These are phyloP conservation scores for Fomitopsis palustris DNA, from an alignment of 1,284 basidiomycete species.

Conservation along the genomic window DNA sequence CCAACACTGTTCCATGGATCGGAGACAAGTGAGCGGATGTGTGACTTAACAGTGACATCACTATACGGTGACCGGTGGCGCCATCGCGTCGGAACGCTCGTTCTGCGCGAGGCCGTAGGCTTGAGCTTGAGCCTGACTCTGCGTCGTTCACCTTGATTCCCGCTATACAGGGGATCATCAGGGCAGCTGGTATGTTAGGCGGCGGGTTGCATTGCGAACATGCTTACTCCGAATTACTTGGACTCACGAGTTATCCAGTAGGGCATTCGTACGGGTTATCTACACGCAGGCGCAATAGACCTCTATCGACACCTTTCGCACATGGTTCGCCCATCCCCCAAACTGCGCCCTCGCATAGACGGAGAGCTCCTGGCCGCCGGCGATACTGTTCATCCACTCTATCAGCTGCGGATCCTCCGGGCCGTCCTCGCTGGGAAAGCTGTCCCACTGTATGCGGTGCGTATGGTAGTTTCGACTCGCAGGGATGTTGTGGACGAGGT, in stretches of 20 bases:
- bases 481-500: background rate
- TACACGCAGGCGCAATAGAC: background rate
- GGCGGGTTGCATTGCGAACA: no score
- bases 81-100: no score
- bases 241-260: no score
- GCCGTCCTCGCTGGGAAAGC: background rate
- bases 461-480: background rate
- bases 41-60: slow-evolving; percentile 5
- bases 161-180: no score
- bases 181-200: no score
- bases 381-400: background rate
- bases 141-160: no score
- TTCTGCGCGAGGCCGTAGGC: no score
- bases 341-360: background rate
- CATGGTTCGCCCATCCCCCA: background rate
- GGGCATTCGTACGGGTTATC: no score
- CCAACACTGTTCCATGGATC: background rate
- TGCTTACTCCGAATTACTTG: no score
- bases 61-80: no score
- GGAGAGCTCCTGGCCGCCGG: background rate
- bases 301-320: background rate
- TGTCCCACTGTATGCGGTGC: background rate
- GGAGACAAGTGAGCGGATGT: background rate
- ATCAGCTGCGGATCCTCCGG: background rate
- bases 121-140: no score